Percentiles rank a stretch among this genome's conserved stretches.
phyloP scores from a whole-genome alignment of 1,284 basidiomycete genomes.

The Tylopilus microsporus region DNA sequence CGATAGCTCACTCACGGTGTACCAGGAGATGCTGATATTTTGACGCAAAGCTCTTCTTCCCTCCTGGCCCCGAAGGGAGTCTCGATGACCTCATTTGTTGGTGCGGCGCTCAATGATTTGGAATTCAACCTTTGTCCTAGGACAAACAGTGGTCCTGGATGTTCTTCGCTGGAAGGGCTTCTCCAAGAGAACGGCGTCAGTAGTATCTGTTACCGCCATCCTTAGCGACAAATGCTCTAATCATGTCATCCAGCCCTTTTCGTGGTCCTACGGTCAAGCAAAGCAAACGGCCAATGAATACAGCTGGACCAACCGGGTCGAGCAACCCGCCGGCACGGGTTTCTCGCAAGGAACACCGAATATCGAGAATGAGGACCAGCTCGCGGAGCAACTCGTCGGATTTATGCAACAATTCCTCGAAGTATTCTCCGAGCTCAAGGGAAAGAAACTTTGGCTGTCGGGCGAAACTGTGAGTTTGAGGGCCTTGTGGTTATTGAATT shows the following conservation, averaged over 20 bases:
- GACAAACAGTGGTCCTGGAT: conserved; percentile 53
- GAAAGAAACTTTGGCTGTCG: conserved; percentile 61
- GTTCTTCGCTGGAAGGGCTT: conserved; percentile 73
- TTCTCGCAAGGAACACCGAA: conserved; percentile 71
- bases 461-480: conserved; percentile 62
- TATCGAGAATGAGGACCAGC: conserved; percentile 64
- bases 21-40: not conserved
- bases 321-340: conserved; percentile 82
- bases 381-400: conserved; percentile 44
- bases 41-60: conserved; percentile 66
- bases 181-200: conserved; percentile 79
- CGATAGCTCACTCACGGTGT: too few relatives aligned
- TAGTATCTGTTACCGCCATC: not conserved
- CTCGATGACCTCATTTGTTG: conserved; percentile 71
- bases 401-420: conserved; percentile 73
- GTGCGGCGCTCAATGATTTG: conserved; percentile 30
- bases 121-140: conserved; percentile 28
- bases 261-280: conserved; percentile 63
- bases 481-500: not conserved
- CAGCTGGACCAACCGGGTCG: conserved; percentile 79
- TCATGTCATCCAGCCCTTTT: conserved; percentile 47
- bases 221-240: not conserved
- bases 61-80: conserved; percentile 66
- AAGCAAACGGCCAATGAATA: conserved; percentile 63
- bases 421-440: conserved; percentile 65